Evolutionary conservation across 2,329 filamentous ascomycete genomes (phyloP), one percentile per base, ranked within the genome.

Genomic region (Biscogniauxia marginata): DNA sequence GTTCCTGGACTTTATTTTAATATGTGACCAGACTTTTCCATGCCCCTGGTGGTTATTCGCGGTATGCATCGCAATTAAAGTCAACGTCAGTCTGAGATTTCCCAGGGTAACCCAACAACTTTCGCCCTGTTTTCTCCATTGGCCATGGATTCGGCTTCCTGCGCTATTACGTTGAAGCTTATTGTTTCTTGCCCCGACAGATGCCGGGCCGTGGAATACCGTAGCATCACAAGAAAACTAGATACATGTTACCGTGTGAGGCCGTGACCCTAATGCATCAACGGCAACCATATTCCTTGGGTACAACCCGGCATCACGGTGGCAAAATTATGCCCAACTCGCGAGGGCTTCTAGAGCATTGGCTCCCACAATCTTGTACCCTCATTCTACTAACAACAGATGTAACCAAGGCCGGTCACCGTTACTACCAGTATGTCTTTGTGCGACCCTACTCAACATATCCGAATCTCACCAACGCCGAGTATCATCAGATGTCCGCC

Each of bases 291-390:
- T 55, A 24, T 39, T 47, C 51, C 48, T 60, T 56, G 52, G 59
- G 57, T 60, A 57, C 39, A 39, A 55, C 22, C 46, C 23, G 52
- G 49, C 44, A 39, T 53, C 23, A 20, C 49, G 47, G 61, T 63
- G 61, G 61, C 61, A 53, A 62, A 61, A 59, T 58, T 45, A 20
- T 59, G 59, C 61, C 59, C 61, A 57, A 59, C 57, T 58, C 52
- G 44, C 52, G 51, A 53, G 54, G 50, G 34, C 46, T 44, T 49
- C 39, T 39, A 39, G 30, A n/a, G 30, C 13, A 8, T 39, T 3
- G n/a, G 30, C 13, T 16, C 30, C 30, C 20, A 22, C 44, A n/a
- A 46, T 46, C 44, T 9, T 20, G 18, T 46, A 46, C 44, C 18
- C 20, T 16, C 18, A 8, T 20, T 18, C 44, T 46, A 20, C 18